Evolutionary conservation across 2,329 filamentous ascomycete species (phyloP).

Genomic region (Phaeosphaeria sp.): DNA sequence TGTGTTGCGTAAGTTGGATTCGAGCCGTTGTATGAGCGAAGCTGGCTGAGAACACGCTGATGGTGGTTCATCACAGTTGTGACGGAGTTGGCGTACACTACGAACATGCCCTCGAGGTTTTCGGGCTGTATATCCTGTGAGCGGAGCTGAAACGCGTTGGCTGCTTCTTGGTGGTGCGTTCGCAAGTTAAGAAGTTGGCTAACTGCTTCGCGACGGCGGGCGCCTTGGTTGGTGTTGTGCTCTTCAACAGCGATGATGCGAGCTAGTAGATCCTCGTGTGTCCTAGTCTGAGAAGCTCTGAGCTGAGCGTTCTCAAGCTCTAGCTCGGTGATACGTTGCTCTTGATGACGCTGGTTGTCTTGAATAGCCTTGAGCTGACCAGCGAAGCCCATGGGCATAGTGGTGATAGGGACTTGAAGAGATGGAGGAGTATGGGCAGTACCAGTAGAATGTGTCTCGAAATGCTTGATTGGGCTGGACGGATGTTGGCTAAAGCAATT

Average conservation of each 20-base stretch:
- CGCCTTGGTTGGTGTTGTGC: slow-evolving; percentile 3
- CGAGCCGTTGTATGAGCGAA: background rate
- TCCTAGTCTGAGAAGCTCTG: background rate
- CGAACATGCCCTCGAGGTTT: slow-evolving; percentile 28
- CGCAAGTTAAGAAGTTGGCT: slow-evolving; percentile 21
- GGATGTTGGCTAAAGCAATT: background rate
- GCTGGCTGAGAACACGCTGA: slow-evolving; percentile 15
- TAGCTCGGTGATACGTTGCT: slow-evolving; percentile 10
- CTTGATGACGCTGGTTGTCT: slow-evolving; percentile 13
- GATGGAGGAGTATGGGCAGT: background rate
- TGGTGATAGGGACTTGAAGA: background rate
- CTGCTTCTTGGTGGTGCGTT: slow-evolving; percentile 24
- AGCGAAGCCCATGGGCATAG: slow-evolving; percentile 22
- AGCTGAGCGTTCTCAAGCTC: slow-evolving; percentile 20
- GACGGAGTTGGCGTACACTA: slow-evolving; percentile 12
- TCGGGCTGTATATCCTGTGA: slow-evolving; percentile 20
- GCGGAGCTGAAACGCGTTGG: slow-evolving; percentile 23
- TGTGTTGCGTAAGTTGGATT: background rate
- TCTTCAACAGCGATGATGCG: slow-evolving; percentile 21
- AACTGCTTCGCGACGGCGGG: slow-evolving; percentile 25
- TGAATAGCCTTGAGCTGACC: slow-evolving; percentile 19
- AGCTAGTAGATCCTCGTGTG: background rate
- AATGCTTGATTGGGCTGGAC: background rate
- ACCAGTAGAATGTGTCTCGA: background rate
- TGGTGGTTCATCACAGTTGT: slow-evolving; percentile 22